Percentiles rank a stretch among this genome's conserved stretches.
Conservation (phyloP, 768 basidiomycete genomes). For the Boletus subcaerulescens region DNA sequence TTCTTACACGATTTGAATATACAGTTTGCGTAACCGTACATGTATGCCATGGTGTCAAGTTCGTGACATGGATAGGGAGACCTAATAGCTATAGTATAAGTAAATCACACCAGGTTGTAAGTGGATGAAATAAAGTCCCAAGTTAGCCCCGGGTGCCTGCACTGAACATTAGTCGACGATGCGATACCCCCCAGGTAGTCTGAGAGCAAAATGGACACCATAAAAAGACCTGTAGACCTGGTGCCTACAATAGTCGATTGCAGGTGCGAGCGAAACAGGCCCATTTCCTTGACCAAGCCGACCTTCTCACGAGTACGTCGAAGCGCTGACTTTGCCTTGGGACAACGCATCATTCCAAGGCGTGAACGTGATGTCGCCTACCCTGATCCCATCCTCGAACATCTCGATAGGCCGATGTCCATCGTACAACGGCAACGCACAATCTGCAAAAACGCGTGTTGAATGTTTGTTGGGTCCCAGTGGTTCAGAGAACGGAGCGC, state of each 20-base stretch:
- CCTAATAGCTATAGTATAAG: background rate
- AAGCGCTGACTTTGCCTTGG: background rate
- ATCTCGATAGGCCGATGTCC: slow-evolving; percentile 4
- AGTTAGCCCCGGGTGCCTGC: no score
- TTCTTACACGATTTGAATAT: background rate
- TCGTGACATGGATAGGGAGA: background rate
- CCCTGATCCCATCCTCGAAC: slow-evolving; percentile 14
- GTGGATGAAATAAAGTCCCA: no score
- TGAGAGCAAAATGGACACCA: no score
- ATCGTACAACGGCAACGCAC: slow-evolving; percentile 22
- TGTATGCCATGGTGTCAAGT: background rate
- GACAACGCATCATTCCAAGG: slow-evolving; percentile 4
- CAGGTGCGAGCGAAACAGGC: no score
- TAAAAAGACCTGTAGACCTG: no score
- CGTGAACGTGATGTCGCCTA: slow-evolving; percentile 24
- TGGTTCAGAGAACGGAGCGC: no score
- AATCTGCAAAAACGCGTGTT: slow-evolving; percentile 6
- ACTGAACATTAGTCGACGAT: no score
- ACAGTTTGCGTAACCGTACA: no score
- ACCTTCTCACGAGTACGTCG: background rate
- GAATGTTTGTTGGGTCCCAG: no score
- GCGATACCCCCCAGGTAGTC: no score
- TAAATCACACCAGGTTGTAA: background rate
- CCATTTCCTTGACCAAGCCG: background rate
- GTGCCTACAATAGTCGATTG: no score